Evolutionary conservation across 352 stramenopile species (phyloP).

Genomic region (Thalassiosira ordinaria): DNA sequence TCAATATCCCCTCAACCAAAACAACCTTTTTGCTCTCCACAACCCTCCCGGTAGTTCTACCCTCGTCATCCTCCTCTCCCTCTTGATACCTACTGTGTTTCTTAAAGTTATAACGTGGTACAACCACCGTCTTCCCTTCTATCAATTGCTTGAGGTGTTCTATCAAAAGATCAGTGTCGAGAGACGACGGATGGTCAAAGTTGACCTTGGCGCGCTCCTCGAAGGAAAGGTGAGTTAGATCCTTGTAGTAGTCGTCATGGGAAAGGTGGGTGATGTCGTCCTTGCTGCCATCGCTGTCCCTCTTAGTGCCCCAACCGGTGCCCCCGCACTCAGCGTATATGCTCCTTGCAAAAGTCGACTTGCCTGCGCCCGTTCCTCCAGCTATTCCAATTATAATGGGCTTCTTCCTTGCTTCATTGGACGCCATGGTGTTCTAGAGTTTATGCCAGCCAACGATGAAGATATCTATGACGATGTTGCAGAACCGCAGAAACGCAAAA

Average conservation of each 20-base stretch:
- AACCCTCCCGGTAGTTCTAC: slow-evolving; percentile 65
- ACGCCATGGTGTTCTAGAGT: slow-evolving; percentile 1
- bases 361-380: slow-evolving; percentile 74
- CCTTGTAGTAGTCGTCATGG: slow-evolving; percentile 96
- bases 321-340: slow-evolving; percentile 69
- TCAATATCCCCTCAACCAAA: slow-evolving; percentile 96
- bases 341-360: slow-evolving; percentile 72
- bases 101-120: slow-evolving; percentile 95
- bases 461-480: too few relatives aligned
- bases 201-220: slow-evolving; percentile 87
- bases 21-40: slow-evolving; percentile 93
- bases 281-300: slow-evolving; percentile 38
- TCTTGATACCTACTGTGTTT: slow-evolving; percentile 91
- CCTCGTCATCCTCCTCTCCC: slow-evolving; percentile 36
- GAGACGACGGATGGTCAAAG: slow-evolving; percentile 96
- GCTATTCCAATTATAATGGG: slow-evolving; percentile 76
- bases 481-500: too few relatives aligned
- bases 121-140: slow-evolving; percentile 88
- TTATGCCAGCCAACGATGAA: too few relatives aligned
- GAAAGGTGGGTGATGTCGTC: slow-evolving; percentile 92
- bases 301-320: slow-evolving; percentile 18
- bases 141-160: slow-evolving; percentile 90
- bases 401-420: slow-evolving; percentile 8
- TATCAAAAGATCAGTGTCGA: slow-evolving; percentile 95
- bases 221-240: slow-evolving; percentile 67